Conservation (phyloP, 2,329 filamentous ascomycete species). For the Cryphonectria naterciae region DNA sequence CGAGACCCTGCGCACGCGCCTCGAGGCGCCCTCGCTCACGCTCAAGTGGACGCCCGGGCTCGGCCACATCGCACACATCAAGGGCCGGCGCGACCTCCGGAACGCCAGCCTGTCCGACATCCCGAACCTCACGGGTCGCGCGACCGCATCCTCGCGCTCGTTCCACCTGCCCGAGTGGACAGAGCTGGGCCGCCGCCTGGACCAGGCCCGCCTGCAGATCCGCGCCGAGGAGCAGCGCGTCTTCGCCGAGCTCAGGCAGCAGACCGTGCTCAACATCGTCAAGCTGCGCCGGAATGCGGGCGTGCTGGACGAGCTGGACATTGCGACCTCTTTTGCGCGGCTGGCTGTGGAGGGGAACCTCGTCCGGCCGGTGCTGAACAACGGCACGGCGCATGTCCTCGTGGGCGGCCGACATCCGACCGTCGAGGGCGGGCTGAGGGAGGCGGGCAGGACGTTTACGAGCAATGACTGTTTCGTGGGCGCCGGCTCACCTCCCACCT, state of each 20-base stretch:
- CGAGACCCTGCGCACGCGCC: slow-evolving; percentile 61
- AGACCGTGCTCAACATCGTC: slow-evolving; percentile 80
- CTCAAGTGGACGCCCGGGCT: slow-evolving; percentile 86
- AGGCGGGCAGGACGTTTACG: slow-evolving; percentile 80
- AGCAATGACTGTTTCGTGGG: slow-evolving; percentile 85
- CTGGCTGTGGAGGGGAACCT: slow-evolving; percentile 77
- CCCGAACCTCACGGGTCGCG: slow-evolving; percentile 37
- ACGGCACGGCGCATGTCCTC: slow-evolving; percentile 70
- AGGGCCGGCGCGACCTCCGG: slow-evolving; percentile 64
- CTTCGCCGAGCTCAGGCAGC: slow-evolving; percentile 72
- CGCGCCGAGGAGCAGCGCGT: slow-evolving; percentile 82
- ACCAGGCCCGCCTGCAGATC: slow-evolving; percentile 77
- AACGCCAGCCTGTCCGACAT: slow-evolving; percentile 56
- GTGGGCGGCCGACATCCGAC: slow-evolving; percentile 89
- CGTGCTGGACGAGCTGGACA: slow-evolving; percentile 92
- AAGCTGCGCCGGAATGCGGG: slow-evolving; percentile 85
- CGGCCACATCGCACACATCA: slow-evolving; percentile 90
- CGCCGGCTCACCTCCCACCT: slow-evolving; percentile 57
- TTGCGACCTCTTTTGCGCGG: slow-evolving; percentile 81
- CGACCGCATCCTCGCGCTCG: slow-evolving; percentile 81
- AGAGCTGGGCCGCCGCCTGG: slow-evolving; percentile 75
- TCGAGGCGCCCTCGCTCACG: slow-evolving; percentile 68
- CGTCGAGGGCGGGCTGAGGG: slow-evolving; percentile 80
- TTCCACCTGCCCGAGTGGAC: slow-evolving; percentile 89
- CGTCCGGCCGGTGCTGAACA: slow-evolving; percentile 73